Evolutionary conservation across 1,139 yeast genomes (phyloP), one percentile per base, ranked within the genome.

Genomic region (Yamadazyma sp.): DNA sequence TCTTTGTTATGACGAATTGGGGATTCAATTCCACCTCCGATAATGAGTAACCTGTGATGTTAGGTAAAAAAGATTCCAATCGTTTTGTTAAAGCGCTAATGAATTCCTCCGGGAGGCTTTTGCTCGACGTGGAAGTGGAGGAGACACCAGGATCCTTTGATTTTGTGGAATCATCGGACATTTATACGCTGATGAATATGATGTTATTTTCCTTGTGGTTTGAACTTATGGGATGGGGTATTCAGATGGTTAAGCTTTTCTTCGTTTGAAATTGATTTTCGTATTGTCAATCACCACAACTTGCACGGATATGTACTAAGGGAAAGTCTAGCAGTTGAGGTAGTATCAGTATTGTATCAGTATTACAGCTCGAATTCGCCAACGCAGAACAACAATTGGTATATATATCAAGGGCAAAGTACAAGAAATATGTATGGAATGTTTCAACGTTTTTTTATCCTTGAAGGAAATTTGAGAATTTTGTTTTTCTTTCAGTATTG

Each of bases 1-100:
- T 52, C 36, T 59, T 62, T 15, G 75, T 62, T 18, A 56, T 49
- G 12, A 61, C 43, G 44, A 60, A 71, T 47, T 69, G 76, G 6
- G 72, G 69, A 42, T 69, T 68, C 33, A 69, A 53, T 50, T 71
- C 76, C 7, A 71, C 71, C 44, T 71, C 76, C n/a, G 62, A 61
- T n/a, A 66, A 47, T 4, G 68, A 52, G 44, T 64, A 61, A 7
- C 75, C 75, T 1, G 75, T 67, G 27, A 67, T 51, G 45, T 56
- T 59, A 11, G 77, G 76, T 25, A 71, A 55, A 28, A 70, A 55
- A 18, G 66, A 58, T 32, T 61, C 66, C 24, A 69, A 50, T 39
- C 73, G 50, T 44, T 56, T 58, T 14, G 54, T 45, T 29, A 62
- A 40, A 2, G 61, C 49, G 26, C 46, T 49, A 34, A 55, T 52